These are phyloP conservation scores for Venturia carpophila DNA, from an alignment of 2,329 filamentous ascomycete genomes.

Conservation along the genomic window DNA sequence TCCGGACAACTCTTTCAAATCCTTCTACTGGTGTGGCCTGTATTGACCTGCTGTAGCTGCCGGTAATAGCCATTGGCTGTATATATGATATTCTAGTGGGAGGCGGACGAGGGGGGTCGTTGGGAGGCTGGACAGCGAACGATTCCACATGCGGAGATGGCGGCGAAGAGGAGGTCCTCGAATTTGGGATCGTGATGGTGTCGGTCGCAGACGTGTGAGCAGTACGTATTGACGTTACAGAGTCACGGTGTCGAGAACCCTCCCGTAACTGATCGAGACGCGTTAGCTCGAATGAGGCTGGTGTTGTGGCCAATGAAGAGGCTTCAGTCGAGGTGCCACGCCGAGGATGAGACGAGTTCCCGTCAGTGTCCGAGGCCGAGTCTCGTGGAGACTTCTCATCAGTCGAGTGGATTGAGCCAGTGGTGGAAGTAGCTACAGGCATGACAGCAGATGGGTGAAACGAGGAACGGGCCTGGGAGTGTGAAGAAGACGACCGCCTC, in stretches of 20 bases:
- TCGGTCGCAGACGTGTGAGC: slow-evolving; percentile 17
- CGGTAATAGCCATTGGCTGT: neutral
- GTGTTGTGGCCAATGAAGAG: slow-evolving; percentile 30
- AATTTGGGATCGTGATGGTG: slow-evolving; percentile 11
- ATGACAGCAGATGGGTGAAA: neutral
- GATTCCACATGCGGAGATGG: slow-evolving; percentile 15
- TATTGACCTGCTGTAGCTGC: neutral
- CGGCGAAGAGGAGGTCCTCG: slow-evolving; percentile 13
- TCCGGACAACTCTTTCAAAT: neutral
- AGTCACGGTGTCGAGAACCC: slow-evolving; percentile 27
- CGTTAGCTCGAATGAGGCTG: slow-evolving; percentile 29
- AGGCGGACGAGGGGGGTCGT: neutral
- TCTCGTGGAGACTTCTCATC: neutral
- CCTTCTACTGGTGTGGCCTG: neutral
- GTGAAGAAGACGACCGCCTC: slow-evolving; percentile 6
- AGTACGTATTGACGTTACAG: slow-evolving; percentile 32
- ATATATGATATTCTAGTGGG: neutral
- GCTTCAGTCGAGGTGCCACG: slow-evolving; percentile 23
- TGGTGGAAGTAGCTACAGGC: neutral
- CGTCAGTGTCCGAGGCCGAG: neutral
- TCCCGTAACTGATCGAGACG: slow-evolving; percentile 33
- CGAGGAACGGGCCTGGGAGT: slow-evolving; percentile 4
- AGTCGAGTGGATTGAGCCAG: neutral
- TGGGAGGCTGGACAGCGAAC: neutral
- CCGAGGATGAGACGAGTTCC: neutral